phyloP scores from a whole-genome alignment of 257 asterid genomes.

The Solanum tarapatanum region DNA sequence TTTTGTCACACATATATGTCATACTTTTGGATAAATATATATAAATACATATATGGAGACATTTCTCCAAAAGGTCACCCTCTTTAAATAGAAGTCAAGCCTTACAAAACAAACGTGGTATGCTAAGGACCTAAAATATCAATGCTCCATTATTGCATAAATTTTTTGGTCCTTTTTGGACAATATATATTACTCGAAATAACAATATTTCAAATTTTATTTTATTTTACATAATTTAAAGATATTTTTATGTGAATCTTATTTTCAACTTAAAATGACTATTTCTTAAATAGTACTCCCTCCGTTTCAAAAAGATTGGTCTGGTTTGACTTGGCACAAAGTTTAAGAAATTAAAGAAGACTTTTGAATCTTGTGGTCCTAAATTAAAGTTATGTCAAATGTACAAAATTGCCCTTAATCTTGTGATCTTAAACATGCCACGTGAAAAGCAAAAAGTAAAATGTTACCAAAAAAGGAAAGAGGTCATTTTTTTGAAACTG shows the following conservation, averaged over 20 bases:
- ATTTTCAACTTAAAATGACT: not conserved
- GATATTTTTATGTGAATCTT: not conserved
- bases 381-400: too few species aligned
- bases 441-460: too few species aligned
- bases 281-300: not conserved
- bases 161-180: not conserved
- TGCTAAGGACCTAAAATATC: not conserved
- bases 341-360: too few species aligned
- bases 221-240: too few species aligned
- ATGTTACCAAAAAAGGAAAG: too few species aligned
- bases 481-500: too few species aligned
- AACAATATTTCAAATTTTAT: not conserved
- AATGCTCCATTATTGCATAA: not conserved
- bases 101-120: not conserved
- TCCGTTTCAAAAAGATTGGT: too few species aligned
- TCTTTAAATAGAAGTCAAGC: not conserved
- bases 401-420: too few species aligned
- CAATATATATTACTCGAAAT: not conserved
- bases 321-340: too few species aligned
- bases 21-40: not conserved
- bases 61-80: not conserved
- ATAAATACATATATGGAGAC: too few species aligned
- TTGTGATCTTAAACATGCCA: too few species aligned
- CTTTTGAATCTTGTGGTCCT: too few species aligned
- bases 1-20: not conserved